Evolutionary conservation across 2,329 filamentous ascomycete genomes (phyloP), one percentile per base, ranked within the genome.

Genomic region (Daldinia sp.): DNA sequence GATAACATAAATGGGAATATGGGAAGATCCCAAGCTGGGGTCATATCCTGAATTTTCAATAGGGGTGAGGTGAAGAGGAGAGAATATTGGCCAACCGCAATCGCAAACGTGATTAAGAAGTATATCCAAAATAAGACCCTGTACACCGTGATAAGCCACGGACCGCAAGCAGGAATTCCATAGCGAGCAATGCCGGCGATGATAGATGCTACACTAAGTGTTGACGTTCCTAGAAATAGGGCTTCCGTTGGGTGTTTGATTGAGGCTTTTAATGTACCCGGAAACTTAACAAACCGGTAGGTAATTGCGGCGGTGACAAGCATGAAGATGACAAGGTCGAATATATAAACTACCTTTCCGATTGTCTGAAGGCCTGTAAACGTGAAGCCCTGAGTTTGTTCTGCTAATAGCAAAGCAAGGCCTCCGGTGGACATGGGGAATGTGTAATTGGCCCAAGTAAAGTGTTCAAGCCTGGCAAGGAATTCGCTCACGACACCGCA

Each of bases 171-270:
- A 25, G 78, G 77, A 3, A 78, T 72, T 21, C 71, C 71, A 52
- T 75, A 75, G 50, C 77, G 75, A 39, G 79, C 77, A 11, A 78
- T 79, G 15, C 77, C 75, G 3, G 75, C 73, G 54, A 81, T 78
- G 66, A 81, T 80, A 8, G 77, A 79, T 3, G 79, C 81, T 69
- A 82, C 76, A 3, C 80, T 79, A 6, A 75, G 66, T 0, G 68
- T 68, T 10, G 72, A 70, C 7, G 72, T 74, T 2, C 77, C 77
- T 15, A 83, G 72, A 71, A 83, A 83, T 5, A 83, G 76, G 1
- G 79, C 79, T 71, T 86, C 84, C n/a, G 77, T 78, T 4, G 83
- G 82, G 60, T 83, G 81, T 0, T 76, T 78, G 19, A 85, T 73
- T 0, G 82, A 82, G 48, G 73, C 74, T 17, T 76, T 77, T 51